Conservation (phyloP, 2,329 filamentous ascomycete species). For the Pezizomycotina sp. region DNA sequence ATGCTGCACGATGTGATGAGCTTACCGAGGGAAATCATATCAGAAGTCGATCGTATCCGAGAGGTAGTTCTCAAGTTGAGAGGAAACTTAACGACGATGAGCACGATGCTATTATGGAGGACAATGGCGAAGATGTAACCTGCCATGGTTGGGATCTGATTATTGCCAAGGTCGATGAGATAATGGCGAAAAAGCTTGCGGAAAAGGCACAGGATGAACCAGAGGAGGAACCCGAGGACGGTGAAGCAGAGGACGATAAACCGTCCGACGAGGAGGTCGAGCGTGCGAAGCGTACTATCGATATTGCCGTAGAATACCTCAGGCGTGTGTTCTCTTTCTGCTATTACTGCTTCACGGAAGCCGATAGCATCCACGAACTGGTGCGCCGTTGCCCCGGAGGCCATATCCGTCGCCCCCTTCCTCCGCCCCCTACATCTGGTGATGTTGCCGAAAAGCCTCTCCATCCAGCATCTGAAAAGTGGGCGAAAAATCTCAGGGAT, state of each 20-base stretch:
- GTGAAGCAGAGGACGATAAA: slow-evolving; percentile 53
- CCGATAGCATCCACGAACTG: slow-evolving; percentile 89
- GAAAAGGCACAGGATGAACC: slow-evolving; percentile 45
- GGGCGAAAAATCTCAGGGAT: slow-evolving; percentile 97
- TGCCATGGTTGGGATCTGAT: slow-evolving; percentile 32
- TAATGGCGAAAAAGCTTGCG: slow-evolving; percentile 21
- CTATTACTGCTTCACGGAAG: slow-evolving; percentile 98
- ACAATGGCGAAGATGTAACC: slow-evolving; percentile 27
- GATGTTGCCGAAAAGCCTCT: slow-evolving; percentile 70
- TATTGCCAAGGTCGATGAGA: slow-evolving; percentile 24
- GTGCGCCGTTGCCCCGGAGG: slow-evolving; percentile 91
- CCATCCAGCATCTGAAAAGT: slow-evolving; percentile 86
- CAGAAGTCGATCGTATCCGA: slow-evolving; percentile 68
- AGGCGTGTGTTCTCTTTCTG: slow-evolving; percentile 96
- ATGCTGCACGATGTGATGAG: slow-evolving; percentile 26
- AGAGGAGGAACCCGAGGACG: slow-evolving; percentile 60
- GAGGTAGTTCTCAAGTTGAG: slow-evolving; percentile 69
- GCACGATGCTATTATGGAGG: slow-evolving; percentile 22
- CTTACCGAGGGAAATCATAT: slow-evolving; percentile 69
- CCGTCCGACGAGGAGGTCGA: slow-evolving; percentile 63
- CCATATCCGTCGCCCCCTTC: slow-evolving; percentile 68
- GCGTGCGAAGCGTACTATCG: slow-evolving; percentile 83
- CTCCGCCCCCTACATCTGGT: slow-evolving; percentile 43
- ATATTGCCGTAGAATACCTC: slow-evolving; percentile 89
- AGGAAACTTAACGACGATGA: slow-evolving; percentile 36